Evolutionary conservation across 768 basidiomycete species (phyloP).

Genomic region (Podaxis rugospora): DNA sequence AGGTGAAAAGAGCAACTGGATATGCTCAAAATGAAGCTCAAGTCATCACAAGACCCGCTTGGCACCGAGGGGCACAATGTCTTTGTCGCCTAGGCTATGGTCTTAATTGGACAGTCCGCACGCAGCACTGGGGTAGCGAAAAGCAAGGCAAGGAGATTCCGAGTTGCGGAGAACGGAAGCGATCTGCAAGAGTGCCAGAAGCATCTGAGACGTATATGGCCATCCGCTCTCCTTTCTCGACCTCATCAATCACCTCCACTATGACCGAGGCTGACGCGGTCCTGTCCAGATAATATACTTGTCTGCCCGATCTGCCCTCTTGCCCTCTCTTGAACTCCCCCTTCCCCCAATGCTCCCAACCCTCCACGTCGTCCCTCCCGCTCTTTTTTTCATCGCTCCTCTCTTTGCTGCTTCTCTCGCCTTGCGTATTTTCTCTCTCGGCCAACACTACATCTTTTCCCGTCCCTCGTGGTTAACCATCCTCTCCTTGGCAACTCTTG

Average conservation of each 20-base stretch:
- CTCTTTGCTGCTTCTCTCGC: background rate
- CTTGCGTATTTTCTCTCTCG: background rate
- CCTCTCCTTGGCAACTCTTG: constrained; percentile 45
- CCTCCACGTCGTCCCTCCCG: background rate
- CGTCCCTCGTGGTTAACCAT: background rate
- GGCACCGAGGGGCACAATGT: no score
- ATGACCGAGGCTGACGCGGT: background rate
- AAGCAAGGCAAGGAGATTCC: background rate
- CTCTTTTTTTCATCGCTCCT: constrained; percentile 1
- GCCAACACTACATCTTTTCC: background rate
- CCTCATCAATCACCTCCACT: background rate
- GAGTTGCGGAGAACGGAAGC: background rate
- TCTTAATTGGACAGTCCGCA: no score
- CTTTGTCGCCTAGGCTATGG: no score
- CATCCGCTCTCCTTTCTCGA: background rate
- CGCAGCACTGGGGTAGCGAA: background rate
- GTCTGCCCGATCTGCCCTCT: background rate
- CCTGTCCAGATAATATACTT: background rate
- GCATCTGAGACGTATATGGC: background rate
- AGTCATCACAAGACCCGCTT: no score
- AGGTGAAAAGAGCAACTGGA: no score
- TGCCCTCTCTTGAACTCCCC: background rate
- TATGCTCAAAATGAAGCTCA: no score
- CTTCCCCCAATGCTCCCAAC: background rate
- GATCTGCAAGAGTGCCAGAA: background rate